Conservation (phyloP, 805 yeast species). For the Candida maesae region DNA sequence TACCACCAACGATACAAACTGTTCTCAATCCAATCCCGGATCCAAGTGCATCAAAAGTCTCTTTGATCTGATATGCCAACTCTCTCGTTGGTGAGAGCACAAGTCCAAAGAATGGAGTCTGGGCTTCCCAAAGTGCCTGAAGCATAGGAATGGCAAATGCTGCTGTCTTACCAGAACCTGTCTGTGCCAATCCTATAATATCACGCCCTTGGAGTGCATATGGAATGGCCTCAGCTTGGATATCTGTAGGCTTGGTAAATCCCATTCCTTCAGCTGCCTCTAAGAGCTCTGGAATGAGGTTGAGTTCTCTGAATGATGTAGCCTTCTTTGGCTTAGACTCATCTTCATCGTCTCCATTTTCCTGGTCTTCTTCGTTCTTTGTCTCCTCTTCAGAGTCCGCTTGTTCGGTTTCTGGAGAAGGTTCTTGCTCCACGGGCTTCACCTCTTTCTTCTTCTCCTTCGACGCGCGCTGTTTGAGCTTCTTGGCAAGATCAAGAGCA, state of each 20-base stretch:
- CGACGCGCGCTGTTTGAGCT: slow-evolving; percentile 43
- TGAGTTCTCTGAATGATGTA: slow-evolving; percentile 50
- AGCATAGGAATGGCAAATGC: slow-evolving; percentile 96
- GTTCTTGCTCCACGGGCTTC: background rate
- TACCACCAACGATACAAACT: slow-evolving; percentile 92
- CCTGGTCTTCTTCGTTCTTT: slow-evolving; percentile 9
- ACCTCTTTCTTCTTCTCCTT: slow-evolving; percentile 22
- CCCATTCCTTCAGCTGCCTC: slow-evolving; percentile 77
- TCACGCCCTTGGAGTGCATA: slow-evolving; percentile 88
- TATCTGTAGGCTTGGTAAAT: slow-evolving; percentile 84
- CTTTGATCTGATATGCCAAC: slow-evolving; percentile 83
- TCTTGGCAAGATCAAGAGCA: slow-evolving; percentile 51
- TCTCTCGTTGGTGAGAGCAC: slow-evolving; percentile 87
- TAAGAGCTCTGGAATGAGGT: slow-evolving; percentile 70
- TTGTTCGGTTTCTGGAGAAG: slow-evolving; percentile 1
- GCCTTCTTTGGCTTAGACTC: slow-evolving; percentile 26
- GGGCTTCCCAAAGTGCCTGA: slow-evolving; percentile 86
- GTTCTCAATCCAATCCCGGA: slow-evolving; percentile 88
- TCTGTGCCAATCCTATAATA: slow-evolving; percentile 93
- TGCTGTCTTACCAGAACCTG: slow-evolving; percentile 98
- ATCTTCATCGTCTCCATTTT: slow-evolving; percentile 12
- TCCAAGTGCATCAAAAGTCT: slow-evolving; percentile 93
- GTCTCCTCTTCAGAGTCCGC: slow-evolving; percentile 11
- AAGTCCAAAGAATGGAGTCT: slow-evolving; percentile 82
- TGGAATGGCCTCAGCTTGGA: slow-evolving; percentile 88